Conservation (phyloP, 1,284 basidiomycete genomes). For the Moesziomyces sp. region DNA sequence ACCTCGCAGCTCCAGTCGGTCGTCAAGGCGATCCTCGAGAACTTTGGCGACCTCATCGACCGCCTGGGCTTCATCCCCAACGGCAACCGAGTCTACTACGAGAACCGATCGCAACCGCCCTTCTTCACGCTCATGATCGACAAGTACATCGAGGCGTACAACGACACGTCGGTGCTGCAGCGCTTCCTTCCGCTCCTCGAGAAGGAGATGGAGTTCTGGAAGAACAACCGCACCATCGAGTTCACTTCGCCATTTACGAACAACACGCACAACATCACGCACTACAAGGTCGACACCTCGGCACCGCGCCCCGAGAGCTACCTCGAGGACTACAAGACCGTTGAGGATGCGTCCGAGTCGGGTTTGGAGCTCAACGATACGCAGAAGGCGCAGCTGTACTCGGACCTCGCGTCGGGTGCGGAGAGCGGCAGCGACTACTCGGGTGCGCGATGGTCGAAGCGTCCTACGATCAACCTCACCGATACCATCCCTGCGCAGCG, state of each 20-base stretch:
- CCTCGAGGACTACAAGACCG: slow-evolving; percentile 79
- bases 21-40: slow-evolving; percentile 73
- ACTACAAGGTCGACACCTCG: slow-evolving; percentile 77
- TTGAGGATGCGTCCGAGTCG: slow-evolving; percentile 72
- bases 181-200: slow-evolving; percentile 76
- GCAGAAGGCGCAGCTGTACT: slow-evolving; percentile 78
- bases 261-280: slow-evolving; percentile 76
- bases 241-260: slow-evolving; percentile 80
- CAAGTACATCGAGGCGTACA: slow-evolving; percentile 74
- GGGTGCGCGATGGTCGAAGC: slow-evolving; percentile 70
- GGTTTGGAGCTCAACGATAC: slow-evolving; percentile 70
- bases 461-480: slow-evolving; percentile 70
- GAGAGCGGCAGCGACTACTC: slow-evolving; percentile 75
- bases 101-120: slow-evolving; percentile 89
- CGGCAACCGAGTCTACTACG: slow-evolving; percentile 83
- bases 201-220: slow-evolving; percentile 86
- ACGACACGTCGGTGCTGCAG: slow-evolving; percentile 75
- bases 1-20: slow-evolving; percentile 79
- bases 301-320: slow-evolving; percentile 85
- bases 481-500: slow-evolving; percentile 74
- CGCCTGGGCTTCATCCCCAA: slow-evolving; percentile 93
- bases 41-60: slow-evolving; percentile 84
- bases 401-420: slow-evolving; percentile 86
- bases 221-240: slow-evolving; percentile 77
- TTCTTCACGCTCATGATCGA: slow-evolving; percentile 76